Evolutionary conservation across 257 asterid species (phyloP), one percentile per base, ranked within the genome.

Genomic region (Ilex aquifolium): DNA sequence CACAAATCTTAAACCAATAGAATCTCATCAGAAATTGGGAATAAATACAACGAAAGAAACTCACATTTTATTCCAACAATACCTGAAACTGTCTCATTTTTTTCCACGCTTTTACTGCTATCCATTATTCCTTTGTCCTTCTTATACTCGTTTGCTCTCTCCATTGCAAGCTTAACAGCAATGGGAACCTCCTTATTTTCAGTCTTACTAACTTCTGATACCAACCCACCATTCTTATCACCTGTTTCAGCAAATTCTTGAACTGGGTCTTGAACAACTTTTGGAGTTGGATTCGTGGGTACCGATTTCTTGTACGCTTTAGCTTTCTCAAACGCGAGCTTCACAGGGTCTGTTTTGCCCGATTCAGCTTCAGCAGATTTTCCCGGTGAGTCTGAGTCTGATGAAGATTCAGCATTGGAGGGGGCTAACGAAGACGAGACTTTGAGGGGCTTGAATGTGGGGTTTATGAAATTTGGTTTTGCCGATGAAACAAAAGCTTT

Each of bases 251-350:
- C 74, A 39, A 64, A 61, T 52, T 65, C 72, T n/a, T 10, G 53
- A 62, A 65, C 65, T 27, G 73, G 69, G 13, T 59, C 57, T 53
- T 48, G 57, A 31, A 58, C 64, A 51, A 57, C 60, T 15, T 68
- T 62, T 3, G 75, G 74, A 69, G 62, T 17, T 53, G 80, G 73
- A 61, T 67, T 73, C 58, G 80, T 63, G 61, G 69, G 55, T 42
- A 2, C 32, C 51, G 76, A 67, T n/a, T 76, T 75, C 73, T 68
- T 77, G 72, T 87, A 85, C 17, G 86, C 83, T 64, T 72, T 80
- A 16, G 95, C 93, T 80, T 70, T 85, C 50, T 79, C 84, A 49
- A 87, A 75, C 53, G 93, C 87, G 32, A 79, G 85, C 53, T 90
- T 88, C 57, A 82, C 70, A 10, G 87, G 87, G 71, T 84, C 90